Evolutionary conservation across 768 basidiomycete genomes (phyloP), one percentile per base, ranked within the genome.

Genomic region (Bullera alba): DNA sequence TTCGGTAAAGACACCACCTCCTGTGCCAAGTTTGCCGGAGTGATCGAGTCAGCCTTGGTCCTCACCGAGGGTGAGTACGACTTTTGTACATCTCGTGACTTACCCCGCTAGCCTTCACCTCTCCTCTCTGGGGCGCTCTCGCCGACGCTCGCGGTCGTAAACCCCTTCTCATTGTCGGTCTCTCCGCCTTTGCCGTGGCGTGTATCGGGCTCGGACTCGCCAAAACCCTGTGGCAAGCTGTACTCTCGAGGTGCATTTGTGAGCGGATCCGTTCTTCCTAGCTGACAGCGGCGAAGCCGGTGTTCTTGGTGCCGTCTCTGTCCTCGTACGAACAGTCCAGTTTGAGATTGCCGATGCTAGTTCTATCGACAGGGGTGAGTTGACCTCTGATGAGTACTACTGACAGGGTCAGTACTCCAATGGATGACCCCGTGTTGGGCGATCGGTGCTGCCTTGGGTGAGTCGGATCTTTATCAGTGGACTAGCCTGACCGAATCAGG

Each of bases 271-370:
- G 16, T 17, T 46, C 7, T 6, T 30, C n/a, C 27, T 34, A 15
- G 29, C 45, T 34, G 21, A 44, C 42, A n/a, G n/a, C n/a, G n/a
- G n/a, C n/a, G 16, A 16, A 48, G 46, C 46, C 10, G 46, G 46
- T 25, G 23, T 48, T n/a, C 17, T 48, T 35, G 46, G 46, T 8
- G 46, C 46, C 7, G 46, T 48, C 10, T 4, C 32, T 4, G 46
- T 48, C 35, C 35, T 48, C 6, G 46, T 48, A 23, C 10, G 46
- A 5, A 48, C 46, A 5, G 35, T 48, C 16, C 46, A 48, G 23
- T 48, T 36, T 27, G 46, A 48, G 25, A 34, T 48, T 19, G 34
- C 32, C 7, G 25, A 12, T 21, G 23, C 42, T 6, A 28, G 10
- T 6, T 26, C 23, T 27, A 28, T 43, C 25, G 25, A 43, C 21